phyloP scores from a whole-genome alignment of 371 early-diverging fungal species.

The Circinella umbellata region DNA sequence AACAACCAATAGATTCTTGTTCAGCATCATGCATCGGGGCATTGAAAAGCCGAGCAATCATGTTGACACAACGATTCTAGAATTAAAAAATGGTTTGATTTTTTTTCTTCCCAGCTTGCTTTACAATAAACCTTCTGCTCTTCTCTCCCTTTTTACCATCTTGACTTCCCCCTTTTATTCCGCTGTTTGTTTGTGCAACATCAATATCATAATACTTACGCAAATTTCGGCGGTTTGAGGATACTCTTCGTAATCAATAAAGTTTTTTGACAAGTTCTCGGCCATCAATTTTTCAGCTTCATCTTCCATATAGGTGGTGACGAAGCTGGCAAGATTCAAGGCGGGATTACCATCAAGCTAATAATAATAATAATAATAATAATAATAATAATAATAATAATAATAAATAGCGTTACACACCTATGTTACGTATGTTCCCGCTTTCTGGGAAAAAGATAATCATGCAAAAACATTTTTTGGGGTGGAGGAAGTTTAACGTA shows the following conservation, averaged over 20 bases:
- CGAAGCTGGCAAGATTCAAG: constrained; percentile 76
- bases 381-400: constrained; percentile 15
- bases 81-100: constrained; percentile 20
- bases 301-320: constrained; percentile 61
- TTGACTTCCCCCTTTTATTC: background rate
- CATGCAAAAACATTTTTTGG: no score
- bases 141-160: background rate
- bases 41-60: constrained; percentile 70
- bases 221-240: constrained; percentile 50
- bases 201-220: constrained; percentile 27
- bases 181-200: background rate
- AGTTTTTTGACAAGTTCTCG: constrained; percentile 73
- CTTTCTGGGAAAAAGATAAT: no score
- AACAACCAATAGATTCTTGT: constrained; percentile 59
- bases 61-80: constrained; percentile 74
- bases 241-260: constrained; percentile 79
- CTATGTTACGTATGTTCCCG: no score
- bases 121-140: background rate
- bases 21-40: constrained; percentile 46
- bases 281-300: constrained; percentile 76
- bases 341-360: constrained; percentile 72
- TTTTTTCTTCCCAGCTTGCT: no score
- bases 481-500: no score
- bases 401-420: no score
- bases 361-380: background rate